phyloP scores from a whole-genome alignment of 495 filamentous ascomycete species.

The Haplographium delicatum region DNA sequence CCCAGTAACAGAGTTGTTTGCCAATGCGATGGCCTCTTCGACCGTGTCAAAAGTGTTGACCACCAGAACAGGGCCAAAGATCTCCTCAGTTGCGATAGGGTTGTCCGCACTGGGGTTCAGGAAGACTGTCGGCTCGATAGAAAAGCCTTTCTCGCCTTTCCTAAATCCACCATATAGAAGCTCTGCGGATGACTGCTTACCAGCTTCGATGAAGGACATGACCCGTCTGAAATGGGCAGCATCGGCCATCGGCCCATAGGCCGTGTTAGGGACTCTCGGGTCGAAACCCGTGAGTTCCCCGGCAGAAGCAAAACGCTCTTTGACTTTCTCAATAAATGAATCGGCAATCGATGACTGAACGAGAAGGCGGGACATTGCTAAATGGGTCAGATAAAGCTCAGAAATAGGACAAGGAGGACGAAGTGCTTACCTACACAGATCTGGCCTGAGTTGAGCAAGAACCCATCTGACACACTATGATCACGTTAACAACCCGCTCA shows the following conservation, averaged over 20 bases:
- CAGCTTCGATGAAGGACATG: conserved; percentile 49
- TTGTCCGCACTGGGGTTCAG: not conserved
- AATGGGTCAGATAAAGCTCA: too few relatives aligned
- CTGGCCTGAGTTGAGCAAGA: conserved; percentile 5
- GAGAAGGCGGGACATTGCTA: conserved; percentile 1
- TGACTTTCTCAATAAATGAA: not conserved
- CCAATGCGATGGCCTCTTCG: conserved; percentile 66
- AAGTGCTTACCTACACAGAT: conserved; percentile 6
- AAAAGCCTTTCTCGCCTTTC: conserved; percentile 26
- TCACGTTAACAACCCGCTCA: too few relatives aligned
- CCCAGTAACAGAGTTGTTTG: conserved; percentile 75
- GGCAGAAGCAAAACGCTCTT: conserved; percentile 43
- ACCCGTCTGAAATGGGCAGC: conserved; percentile 47
- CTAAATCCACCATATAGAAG: conserved; percentile 9
- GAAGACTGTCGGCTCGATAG: conserved; percentile 50
- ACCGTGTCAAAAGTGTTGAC: conserved; percentile 48
- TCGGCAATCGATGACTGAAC: conserved; percentile 2
- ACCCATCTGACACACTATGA: too few relatives aligned
- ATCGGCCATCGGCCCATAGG: conserved; percentile 39
- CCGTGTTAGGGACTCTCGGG: conserved; percentile 36
- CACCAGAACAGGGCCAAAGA: conserved; percentile 49
- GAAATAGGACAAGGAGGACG: too few relatives aligned
- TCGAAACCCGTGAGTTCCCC: conserved; percentile 2
- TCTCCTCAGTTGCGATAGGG: conserved; percentile 48
- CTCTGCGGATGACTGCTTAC: conserved; percentile 50